Base-by-base conservation (phyloP, 805 yeast species). In the Metschnikowia vanudenii region DNA sequence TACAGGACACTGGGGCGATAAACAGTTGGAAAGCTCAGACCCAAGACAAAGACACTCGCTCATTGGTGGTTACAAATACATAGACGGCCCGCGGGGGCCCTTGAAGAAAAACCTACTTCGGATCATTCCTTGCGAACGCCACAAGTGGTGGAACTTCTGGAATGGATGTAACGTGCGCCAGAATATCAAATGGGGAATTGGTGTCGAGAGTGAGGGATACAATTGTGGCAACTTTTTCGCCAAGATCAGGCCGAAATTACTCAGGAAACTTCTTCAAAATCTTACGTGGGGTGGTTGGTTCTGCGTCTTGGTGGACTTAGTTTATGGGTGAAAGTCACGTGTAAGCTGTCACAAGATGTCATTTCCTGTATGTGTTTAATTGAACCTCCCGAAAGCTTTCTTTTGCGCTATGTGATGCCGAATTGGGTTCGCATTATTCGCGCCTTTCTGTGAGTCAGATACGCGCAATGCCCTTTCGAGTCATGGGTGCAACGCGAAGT, bases 71-170 rank as follows among this genome's bases (percentile, higher is more conserved):
- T 87, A 91, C 87, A 80, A 81, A 54, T 88, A 86, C 62, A 90
- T 94, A 41, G 91, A 87, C 58, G 99, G 99, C 0, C 99, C 99
- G 2, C 70, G 78, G 1, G 99, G 99, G 0, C 99, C 99, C 1
- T 64, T 94, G 43, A 72, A 75, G 45, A 92, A 92, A 65, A 85
- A 89, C 59, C 71, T 94, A 45, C 64, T 75, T 40, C 74, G 99
- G 36, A 63, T 69, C 1, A 76, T 80, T 13, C 82, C 94, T 1
- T 92, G 99, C 62, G 95, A 90, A 61, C 69, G 91, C 30, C 74
- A 81, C 51, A 90, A 88, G 62, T 89, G 97, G 97, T 92, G 96
- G 94, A 91, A 92, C 60, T 75, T 88, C 55, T 78, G 88, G 81
- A 76, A 80, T 46, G 84, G 89, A 2, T 92, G 99, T 67, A 85